These are phyloP conservation scores for Arachnomyces sp. DNA, from an alignment of 2,329 filamentous ascomycete species.

Conservation along the genomic window DNA sequence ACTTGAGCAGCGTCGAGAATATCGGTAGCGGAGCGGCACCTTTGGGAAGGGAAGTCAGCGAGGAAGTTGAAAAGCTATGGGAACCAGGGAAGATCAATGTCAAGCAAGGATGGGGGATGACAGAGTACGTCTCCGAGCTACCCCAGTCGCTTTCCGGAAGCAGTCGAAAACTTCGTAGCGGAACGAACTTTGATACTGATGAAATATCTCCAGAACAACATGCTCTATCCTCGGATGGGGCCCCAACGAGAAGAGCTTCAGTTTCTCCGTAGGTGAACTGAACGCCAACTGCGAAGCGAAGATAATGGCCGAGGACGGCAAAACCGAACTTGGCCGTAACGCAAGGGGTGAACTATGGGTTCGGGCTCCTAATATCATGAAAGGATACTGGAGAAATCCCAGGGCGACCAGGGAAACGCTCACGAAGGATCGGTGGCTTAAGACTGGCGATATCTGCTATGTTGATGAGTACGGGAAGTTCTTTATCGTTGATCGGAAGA, in stretches of 20 bases:
- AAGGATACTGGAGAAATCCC: slow-evolving; percentile 66
- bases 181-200: slow-evolving; percentile 7
- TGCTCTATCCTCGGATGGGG: slow-evolving; percentile 62
- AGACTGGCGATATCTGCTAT: slow-evolving; percentile 63
- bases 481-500: slow-evolving; percentile 65
- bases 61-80: slow-evolving; percentile 53
- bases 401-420: slow-evolving; percentile 58
- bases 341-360: slow-evolving; percentile 66
- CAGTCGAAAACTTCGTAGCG: slow-evolving; percentile 1
- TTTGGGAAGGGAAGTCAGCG: slow-evolving; percentile 47
- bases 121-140: slow-evolving; percentile 46
- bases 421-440: slow-evolving; percentile 54
- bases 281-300: slow-evolving; percentile 61
- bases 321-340: slow-evolving; percentile 43
- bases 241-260: slow-evolving; percentile 38
- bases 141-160: slow-evolving; percentile 2
- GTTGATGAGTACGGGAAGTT: slow-evolving; percentile 49
- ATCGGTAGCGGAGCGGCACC: slow-evolving; percentile 64
- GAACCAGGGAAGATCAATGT: slow-evolving; percentile 41
- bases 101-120: slow-evolving; percentile 82
- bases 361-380: slow-evolving; percentile 62
- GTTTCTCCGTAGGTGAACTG: slow-evolving; percentile 56
- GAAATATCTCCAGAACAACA: slow-evolving; percentile 41
- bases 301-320: slow-evolving; percentile 47
- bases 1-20: slow-evolving; percentile 56